Evolutionary conservation across 306 rosid genomes (phyloP), one percentile per base, ranked within the genome.

Genomic region (Cucumis sativus): DNA sequence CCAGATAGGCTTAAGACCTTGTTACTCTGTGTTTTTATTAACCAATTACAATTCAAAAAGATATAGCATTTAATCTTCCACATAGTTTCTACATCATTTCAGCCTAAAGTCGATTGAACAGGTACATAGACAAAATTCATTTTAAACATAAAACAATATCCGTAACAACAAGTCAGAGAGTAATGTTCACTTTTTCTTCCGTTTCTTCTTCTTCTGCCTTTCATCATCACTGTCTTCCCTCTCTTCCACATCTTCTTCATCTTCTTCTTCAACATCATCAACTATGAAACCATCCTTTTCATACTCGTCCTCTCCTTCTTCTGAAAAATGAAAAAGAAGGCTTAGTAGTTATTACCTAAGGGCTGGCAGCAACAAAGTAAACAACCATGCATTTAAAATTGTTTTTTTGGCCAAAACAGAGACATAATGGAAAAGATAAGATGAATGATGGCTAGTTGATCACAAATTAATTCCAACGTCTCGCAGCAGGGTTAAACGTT

Each of bases 251-350:
- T 89, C 98, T 25, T 84, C 89, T 52, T 88, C 96, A 77, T 90
- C 96, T 65, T 93, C 98, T 75, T 95, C 99, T 78, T 90, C 98
- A 17, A 88, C 71, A 41, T 92, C 98, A 79, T 95, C 98, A 35
- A 95, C 98, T 79, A 95, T 95, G 81, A 95, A 95, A 41, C 93
- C 99, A 80, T 95, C 99, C 74, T 95, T 95, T 83, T 95, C 99
- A 77, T 95, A 95, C 76, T 95, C 99, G 83, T 95, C 96, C 51
- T 91, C 97, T 52, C 98, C 99, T 82, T 90, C 97, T 81, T 87
- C 89, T 88, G 84, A 51, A 21, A 62, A 23, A n/a, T 33, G 60
- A 45, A 49, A 23, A 41, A 66, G 49, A 64, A 21, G 49, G 51
- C 39, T 77, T 20, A 75, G 30, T 28, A 0, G 30, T 11, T 65